Conservation (phyloP, 2,329 filamentous ascomycete species). For the Ophiocordyceps unilateralis region DNA sequence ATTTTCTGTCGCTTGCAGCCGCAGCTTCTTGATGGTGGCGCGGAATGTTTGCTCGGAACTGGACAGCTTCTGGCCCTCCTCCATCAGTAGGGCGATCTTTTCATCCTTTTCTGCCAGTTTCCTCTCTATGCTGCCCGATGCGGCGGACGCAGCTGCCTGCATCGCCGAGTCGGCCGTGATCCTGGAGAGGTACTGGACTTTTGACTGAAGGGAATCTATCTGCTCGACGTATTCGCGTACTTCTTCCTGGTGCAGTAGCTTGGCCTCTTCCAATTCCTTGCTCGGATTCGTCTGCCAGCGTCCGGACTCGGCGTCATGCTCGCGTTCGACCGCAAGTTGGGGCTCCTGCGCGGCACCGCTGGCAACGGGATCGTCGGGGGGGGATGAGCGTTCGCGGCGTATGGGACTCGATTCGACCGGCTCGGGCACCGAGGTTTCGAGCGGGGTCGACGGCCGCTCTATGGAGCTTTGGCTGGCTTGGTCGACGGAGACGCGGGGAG, state of each 20-base stretch:
- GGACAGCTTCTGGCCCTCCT: slow-evolving; percentile 80
- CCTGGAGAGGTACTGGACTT: slow-evolving; percentile 73
- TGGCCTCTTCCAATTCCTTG: slow-evolving; percentile 10
- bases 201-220: slow-evolving; percentile 82
- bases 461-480: slow-evolving; percentile 10
- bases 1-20: slow-evolving; percentile 44
- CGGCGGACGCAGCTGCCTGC: slow-evolving; percentile 43
- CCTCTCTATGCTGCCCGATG: slow-evolving; percentile 51
- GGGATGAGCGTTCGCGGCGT: neutral
- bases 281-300: slow-evolving; percentile 1
- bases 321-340: neutral
- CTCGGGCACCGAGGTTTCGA: neutral
- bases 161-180: slow-evolving; percentile 63
- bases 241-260: slow-evolving; percentile 51
- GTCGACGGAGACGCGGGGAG: slow-evolving; percentile 21
- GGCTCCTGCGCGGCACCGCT: neutral
- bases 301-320: neutral
- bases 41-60: slow-evolving; percentile 75
- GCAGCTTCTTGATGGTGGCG: slow-evolving; percentile 66
- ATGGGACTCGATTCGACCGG: neutral
- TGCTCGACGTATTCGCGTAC: slow-evolving; percentile 69
- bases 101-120: slow-evolving; percentile 81
- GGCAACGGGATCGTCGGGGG: neutral
- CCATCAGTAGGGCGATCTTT: slow-evolving; percentile 74
- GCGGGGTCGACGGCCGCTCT: slow-evolving; percentile 10